Conservation (phyloP, 345 rosid genomes). For the Camelina neglecta region DNA sequence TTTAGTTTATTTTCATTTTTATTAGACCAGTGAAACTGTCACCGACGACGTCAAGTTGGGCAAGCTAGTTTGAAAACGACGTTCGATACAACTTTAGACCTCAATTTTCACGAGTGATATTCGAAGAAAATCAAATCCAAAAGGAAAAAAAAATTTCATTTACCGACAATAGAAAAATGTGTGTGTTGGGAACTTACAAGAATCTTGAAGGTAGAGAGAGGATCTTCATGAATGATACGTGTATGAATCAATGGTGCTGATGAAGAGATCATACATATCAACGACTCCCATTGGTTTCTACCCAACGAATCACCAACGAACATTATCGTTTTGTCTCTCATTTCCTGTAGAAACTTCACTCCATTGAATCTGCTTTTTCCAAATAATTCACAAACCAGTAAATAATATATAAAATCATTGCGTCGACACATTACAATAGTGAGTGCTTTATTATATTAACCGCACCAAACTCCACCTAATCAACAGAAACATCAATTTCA, state of each 20-base stretch:
- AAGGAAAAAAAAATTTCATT: neutral
- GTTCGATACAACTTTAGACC: conserved; percentile 11
- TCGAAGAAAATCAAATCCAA: neutral
- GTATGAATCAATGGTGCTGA: conserved; percentile 59
- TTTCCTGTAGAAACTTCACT: conserved; percentile 60
- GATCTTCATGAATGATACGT: conserved; percentile 64
- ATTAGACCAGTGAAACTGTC: conserved; percentile 26
- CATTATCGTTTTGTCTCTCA: conserved; percentile 80
- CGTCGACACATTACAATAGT: conserved; percentile 25
- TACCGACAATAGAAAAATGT: conserved; percentile 11
- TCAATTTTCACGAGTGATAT: conserved; percentile 3
- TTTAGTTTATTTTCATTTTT: neutral
- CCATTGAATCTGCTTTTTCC: conserved; percentile 66
- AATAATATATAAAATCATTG: neutral
- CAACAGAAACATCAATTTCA: neutral
- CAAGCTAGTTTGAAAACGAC: conserved; percentile 31
- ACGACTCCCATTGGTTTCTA: conserved; percentile 90
- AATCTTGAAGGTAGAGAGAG: conserved; percentile 80
- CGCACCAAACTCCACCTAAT: conserved; percentile 19
- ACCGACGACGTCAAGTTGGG: conserved; percentile 46
- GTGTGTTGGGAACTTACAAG: conserved; percentile 51
- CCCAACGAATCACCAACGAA: conserved; percentile 96
- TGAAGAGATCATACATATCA: conserved; percentile 76
- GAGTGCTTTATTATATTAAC: neutral
- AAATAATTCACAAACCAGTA: neutral